A percentile compares a stretch with the other conserved stretches of the same genome.
Conservation (phyloP, 306 rosid species). For the Malus orientalis region DNA sequence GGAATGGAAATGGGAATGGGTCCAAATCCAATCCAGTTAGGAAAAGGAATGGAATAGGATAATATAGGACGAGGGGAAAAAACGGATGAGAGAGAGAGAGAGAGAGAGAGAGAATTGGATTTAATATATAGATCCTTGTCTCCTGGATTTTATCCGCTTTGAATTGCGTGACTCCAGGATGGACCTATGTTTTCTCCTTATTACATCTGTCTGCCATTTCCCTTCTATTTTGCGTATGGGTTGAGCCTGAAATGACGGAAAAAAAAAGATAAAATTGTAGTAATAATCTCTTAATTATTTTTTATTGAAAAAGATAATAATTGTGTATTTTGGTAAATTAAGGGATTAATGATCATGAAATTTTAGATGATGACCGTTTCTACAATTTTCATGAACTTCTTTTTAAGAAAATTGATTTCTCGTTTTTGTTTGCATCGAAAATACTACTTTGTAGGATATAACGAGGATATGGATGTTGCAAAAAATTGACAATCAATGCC, state of each 20-base stretch:
- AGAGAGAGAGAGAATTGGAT: background rate
- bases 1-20: background rate
- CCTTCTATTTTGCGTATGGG: fast-evolving
- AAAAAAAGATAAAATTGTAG: too few relatives aligned
- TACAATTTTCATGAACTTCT: too few relatives aligned
- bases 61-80: background rate
- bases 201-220: slow-evolving; percentile 8
- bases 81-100: background rate
- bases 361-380: too few relatives aligned
- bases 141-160: slow-evolving; percentile 10
- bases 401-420: too few relatives aligned
- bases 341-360: too few relatives aligned
- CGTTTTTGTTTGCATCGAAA: too few relatives aligned
- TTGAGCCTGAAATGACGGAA: too few relatives aligned
- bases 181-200: background rate
- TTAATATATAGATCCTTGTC: background rate
- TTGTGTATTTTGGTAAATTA: fast-evolving
- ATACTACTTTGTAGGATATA: too few relatives aligned
- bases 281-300: too few relatives aligned
- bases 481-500: too few relatives aligned
- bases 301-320: too few relatives aligned
- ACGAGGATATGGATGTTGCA: too few relatives aligned
- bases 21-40: background rate
- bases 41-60: background rate
- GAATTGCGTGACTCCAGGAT: background rate